Percentiles rank a stretch among this genome's conserved stretches.
Conservation (phyloP, 129 eudicot genomes). For the Pulicaria dysenterica region DNA sequence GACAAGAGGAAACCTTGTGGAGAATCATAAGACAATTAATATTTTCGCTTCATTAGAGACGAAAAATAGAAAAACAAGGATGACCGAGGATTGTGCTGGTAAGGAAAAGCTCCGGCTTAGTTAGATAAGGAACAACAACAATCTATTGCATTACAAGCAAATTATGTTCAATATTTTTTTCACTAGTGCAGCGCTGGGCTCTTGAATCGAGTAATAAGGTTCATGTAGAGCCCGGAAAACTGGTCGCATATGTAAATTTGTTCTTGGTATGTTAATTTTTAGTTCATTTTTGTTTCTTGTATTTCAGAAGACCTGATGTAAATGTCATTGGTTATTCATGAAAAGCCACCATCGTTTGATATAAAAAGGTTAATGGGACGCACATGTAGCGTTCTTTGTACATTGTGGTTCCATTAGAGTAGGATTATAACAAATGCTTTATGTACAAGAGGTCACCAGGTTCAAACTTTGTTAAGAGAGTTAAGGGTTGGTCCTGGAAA, state of each 20-base stretch:
- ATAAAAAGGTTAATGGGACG: neutral
- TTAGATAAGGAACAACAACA: neutral
- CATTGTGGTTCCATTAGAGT: too few relatives aligned
- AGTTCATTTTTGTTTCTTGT: conserved; percentile 21
- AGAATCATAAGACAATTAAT: conserved; percentile 27
- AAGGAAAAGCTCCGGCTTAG: neutral
- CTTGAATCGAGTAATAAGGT: conserved; percentile 25
- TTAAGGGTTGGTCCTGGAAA: too few relatives aligned
- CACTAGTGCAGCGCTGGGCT: neutral
- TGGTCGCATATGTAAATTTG: conserved; percentile 28
- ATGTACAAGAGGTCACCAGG: too few relatives aligned
- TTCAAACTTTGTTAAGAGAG: too few relatives aligned
- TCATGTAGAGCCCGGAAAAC: conserved; percentile 19
- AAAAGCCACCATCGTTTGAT: conserved; percentile 2
- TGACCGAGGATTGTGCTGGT: neutral
- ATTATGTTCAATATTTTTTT: conserved; percentile 11
- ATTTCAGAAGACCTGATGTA: conserved; percentile 16
- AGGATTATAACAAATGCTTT: too few relatives aligned
- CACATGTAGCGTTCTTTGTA: neutral
- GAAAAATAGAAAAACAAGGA: too few relatives aligned
- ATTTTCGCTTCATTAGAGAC: neutral
- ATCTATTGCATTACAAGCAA: conserved; percentile 21
- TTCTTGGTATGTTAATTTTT: neutral
- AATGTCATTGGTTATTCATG: conserved; percentile 21
- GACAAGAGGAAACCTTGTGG: conserved; percentile 84